Base-by-base conservation (phyloP, 208 protist genomes). In the Wallacemonas sp. region DNA sequence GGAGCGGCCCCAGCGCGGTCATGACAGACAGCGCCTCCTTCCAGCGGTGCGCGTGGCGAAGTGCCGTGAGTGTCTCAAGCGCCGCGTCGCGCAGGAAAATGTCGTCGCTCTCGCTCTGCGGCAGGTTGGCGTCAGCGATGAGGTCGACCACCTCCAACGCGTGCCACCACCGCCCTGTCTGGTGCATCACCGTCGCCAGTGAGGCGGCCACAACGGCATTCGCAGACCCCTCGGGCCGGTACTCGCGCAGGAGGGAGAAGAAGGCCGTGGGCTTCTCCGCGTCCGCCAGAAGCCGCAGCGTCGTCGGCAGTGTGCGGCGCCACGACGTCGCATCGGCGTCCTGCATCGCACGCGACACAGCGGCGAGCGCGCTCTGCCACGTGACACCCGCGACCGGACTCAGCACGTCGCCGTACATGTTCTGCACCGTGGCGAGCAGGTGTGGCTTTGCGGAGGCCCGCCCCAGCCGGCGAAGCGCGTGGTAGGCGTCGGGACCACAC, bases 281-380 rank as follows among this genome's bases (percentile, higher is more conserved):
- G 76, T 95, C 89, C 68, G 86, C 91, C 23, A 95, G 78, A n/a
- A 95, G 76, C 17, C 89, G 81, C 54, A 95, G 64, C 17, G 84
- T 87, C 11, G 60, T 56, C 1, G 82, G 77, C 5, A 92, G 61
- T 29, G 61, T 48, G 16, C 68, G 39, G 29, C 76, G 85, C 85
- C 85, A 91, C n/a, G 68, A 60, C n/a, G n/a, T n/a, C 24, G 67
- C 65, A 68, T 81, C 68, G 1, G 69, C 80, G 43, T 26, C 19
- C 19, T 64, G 58, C 39, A 84, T 52, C 33, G 44, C 43, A 26
- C 69, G 68, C 39, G 60, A 61, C 60, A 78, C 77, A 8, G 79
- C 72, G 24, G 60, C 23, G 19, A 94, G 72, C 21, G 84, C 81
- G 0, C 54, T 74, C 49, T 64, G 46, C 85, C 88, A 94, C 23